Conservation (phyloP, 768 basidiomycete genomes). For the Mycena rebaudengoi region DNA sequence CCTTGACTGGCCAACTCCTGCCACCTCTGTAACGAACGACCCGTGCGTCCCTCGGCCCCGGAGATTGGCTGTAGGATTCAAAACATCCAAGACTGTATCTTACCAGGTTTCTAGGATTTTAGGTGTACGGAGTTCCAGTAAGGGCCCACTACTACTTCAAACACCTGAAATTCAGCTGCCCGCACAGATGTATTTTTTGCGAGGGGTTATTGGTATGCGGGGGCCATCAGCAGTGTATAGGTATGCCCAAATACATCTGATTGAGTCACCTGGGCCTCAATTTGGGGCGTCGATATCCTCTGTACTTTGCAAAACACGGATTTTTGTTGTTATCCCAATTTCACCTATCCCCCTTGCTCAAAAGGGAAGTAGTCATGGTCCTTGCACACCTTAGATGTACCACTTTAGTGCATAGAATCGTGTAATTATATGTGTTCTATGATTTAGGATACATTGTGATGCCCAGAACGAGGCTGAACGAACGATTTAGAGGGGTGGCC, state of each 20-base stretch:
- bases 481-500: not conserved
- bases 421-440: not conserved
- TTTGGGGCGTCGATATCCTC: not conserved
- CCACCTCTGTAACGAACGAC: no score
- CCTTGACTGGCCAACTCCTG: no score
- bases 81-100: not conserved
- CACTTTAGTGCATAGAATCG: not conserved
- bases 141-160: not conserved
- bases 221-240: not conserved
- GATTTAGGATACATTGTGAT: not conserved
- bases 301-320: not conserved
- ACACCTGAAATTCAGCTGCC: constrained; percentile 4
- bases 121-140: not conserved
- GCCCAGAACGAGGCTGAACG: not conserved
- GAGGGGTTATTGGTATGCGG: constrained; percentile 1
- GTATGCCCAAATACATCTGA: not conserved
- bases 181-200: not conserved
- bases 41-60: no score
- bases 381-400: not conserved
- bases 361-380: no score
- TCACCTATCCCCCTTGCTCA: not conserved
- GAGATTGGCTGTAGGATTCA: no score
- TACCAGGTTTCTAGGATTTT: not conserved
- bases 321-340: not conserved
- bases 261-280: not conserved